These are phyloP conservation scores for Sordariomycetes sp. DNA, from an alignment of 2,329 filamentous ascomycete species.

Conservation along the genomic window DNA sequence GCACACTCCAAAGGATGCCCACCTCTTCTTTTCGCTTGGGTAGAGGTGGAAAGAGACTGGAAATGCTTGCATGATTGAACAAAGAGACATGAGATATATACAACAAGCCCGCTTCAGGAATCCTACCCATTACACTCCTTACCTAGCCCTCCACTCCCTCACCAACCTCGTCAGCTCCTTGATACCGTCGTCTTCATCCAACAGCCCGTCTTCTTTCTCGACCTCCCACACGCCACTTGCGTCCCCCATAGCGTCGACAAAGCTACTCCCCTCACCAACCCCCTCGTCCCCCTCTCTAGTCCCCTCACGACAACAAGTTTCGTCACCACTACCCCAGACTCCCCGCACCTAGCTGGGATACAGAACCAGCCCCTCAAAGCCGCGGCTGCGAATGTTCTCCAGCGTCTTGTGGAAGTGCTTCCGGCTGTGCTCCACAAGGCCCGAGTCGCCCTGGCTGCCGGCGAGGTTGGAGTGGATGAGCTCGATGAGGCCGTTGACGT, in stretches of 20 bases:
- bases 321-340: background rate
- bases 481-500: constrained; percentile 94
- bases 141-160: background rate
- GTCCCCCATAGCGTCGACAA: background rate
- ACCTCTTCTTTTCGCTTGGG: too few species aligned
- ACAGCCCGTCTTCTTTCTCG: background rate
- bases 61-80: background rate
- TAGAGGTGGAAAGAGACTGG: background rate
- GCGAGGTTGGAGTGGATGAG: constrained; percentile 93
- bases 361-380: constrained; percentile 84
- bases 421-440: constrained; percentile 74
- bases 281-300: too few species aligned
- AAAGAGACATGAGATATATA: background rate
- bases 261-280: background rate
- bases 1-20: too few species aligned
- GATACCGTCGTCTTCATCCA: background rate
- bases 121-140: background rate
- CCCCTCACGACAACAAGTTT: too few species aligned
- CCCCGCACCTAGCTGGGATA: constrained; percentile 29
- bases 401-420: constrained; percentile 92
- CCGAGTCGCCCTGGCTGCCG: constrained; percentile 69
- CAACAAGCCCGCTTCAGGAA: background rate
- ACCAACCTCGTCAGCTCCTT: background rate
- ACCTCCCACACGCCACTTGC: background rate
- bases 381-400: constrained; percentile 81